These are phyloP conservation scores for Flaveria brownii DNA, from an alignment of 129 eudicot genomes.

Conservation along the genomic window DNA sequence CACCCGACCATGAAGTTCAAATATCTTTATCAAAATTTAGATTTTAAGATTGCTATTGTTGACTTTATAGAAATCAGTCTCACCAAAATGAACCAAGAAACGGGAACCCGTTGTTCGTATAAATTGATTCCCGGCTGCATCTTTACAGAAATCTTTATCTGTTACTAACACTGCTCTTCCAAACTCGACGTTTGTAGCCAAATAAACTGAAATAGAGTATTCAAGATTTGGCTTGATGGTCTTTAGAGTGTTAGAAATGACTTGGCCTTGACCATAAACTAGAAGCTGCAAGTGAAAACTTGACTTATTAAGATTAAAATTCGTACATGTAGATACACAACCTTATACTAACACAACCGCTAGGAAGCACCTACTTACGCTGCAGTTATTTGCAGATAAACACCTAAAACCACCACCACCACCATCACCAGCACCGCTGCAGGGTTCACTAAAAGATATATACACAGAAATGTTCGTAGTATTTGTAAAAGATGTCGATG, in stretches of 20 bases:
- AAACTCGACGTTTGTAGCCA: constrained; percentile 50
- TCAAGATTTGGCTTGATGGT: constrained; percentile 59
- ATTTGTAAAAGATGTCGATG: constrained; percentile 62
- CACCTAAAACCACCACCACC: constrained; percentile 94
- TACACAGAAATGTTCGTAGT: constrained; percentile 57
- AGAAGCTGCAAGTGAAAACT: constrained; percentile 56
- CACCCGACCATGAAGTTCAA: not conserved
- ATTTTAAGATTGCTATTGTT: not conserved
- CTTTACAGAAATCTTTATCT: constrained; percentile 75
- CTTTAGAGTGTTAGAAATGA: constrained; percentile 60
- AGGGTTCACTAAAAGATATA: constrained; percentile 75
- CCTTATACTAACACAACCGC: not conserved
- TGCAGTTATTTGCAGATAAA: constrained; percentile 66
- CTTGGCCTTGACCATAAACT: constrained; percentile 80
- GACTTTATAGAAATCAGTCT: constrained; percentile 27
- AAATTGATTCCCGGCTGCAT: constrained; percentile 76
- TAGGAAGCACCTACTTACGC: constrained; percentile 71
- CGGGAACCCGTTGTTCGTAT: constrained; percentile 58
- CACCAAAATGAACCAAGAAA: constrained; percentile 68
- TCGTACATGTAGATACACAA: constrained; percentile 4
- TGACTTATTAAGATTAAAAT: constrained; percentile 10
- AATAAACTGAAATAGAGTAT: constrained; percentile 54
- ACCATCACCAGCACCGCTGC: constrained; percentile 25
- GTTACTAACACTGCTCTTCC: constrained; percentile 74
- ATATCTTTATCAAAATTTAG: not conserved